A percentile compares a stretch with the other conserved stretches of the same genome.
Conservation (phyloP, 768 basidiomycete genomes). For the Termitomyces sp. region DNA sequence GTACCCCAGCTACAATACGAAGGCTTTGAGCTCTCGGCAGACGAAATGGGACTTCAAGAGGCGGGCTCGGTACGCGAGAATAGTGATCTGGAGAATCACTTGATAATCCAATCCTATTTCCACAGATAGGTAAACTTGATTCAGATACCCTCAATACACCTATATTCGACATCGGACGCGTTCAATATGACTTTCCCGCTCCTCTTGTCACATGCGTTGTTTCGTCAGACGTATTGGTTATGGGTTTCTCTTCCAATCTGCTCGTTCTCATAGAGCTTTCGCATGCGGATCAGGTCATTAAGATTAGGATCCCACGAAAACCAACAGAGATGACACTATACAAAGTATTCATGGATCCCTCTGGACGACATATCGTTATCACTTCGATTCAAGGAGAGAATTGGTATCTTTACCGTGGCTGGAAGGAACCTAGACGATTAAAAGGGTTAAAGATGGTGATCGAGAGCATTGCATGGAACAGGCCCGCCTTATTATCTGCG, state of each 20-base stretch:
- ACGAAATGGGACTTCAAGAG: conserved; percentile 39
- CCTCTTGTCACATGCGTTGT: conserved; percentile 79
- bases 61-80: conserved; percentile 20
- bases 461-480: conserved; percentile 92
- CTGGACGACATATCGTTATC: conserved; percentile 84
- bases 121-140: conserved; percentile 19
- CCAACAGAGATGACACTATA: conserved; percentile 69
- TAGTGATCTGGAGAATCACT: background rate
- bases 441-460: conserved; percentile 82
- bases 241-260: conserved; percentile 71
- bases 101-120: background rate
- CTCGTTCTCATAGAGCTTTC: conserved; percentile 88
- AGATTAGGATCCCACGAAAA: conserved; percentile 72
- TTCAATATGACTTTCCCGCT: conserved; percentile 86
- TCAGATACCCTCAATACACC: conserved; percentile 37
- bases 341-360: conserved; percentile 88
- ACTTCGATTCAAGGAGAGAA: conserved; percentile 88
- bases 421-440: conserved; percentile 78
- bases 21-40: conserved; percentile 78
- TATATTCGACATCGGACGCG: conserved; percentile 79
- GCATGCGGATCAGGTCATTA: conserved; percentile 79
- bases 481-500: conserved; percentile 54
- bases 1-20: conserved; percentile 71
- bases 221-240: conserved; percentile 80
- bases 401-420: conserved; percentile 80